Evolutionary conservation across 169 alveolate genomes (phyloP).

Genomic region (Eimeria nieschulzi): DNA sequence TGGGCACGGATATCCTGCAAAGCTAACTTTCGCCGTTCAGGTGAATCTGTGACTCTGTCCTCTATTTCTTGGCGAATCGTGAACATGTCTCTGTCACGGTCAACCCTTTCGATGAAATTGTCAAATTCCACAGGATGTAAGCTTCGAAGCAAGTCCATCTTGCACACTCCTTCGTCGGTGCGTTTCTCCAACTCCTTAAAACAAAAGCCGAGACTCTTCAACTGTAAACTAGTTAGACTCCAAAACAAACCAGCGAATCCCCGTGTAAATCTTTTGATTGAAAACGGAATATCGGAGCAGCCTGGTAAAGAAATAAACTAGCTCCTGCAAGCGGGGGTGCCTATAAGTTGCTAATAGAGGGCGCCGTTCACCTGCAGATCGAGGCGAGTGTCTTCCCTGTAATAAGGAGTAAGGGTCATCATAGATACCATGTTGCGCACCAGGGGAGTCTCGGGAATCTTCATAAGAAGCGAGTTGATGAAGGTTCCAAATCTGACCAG

Average conservation of each 20-base stretch:
- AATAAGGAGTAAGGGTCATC: slow-evolving; percentile 72
- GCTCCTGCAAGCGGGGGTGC: not conserved
- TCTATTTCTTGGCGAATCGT: slow-evolving; percentile 68
- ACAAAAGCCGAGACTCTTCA: not conserved
- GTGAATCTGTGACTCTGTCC: slow-evolving; percentile 72
- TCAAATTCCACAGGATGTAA: slow-evolving; percentile 66
- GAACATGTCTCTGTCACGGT: slow-evolving; percentile 72
- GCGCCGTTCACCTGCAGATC: slow-evolving; percentile 39
- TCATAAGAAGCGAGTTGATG: slow-evolving; percentile 68
- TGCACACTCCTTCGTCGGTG: slow-evolving; percentile 74
- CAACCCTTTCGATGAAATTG: slow-evolving; percentile 69
- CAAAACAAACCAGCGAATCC: not conserved
- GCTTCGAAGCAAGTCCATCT: slow-evolving; percentile 73
- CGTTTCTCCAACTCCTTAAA: slow-evolving; percentile 63
- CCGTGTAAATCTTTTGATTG: not conserved
- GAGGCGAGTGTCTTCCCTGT: slow-evolving; percentile 69
- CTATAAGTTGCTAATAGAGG: not conserved
- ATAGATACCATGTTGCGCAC: slow-evolving; percentile 67
- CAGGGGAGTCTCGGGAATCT: slow-evolving; percentile 69
- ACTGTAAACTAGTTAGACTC: no score
- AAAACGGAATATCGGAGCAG: no score
- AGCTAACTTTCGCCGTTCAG: slow-evolving; percentile 52
- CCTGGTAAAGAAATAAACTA: no score
- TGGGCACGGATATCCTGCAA: slow-evolving; percentile 50
- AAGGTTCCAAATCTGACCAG: slow-evolving; percentile 25